A percentile compares a stretch with the other conserved stretches of the same genome.
These are phyloP conservation scores for Rhodamnia rubescens DNA, from an alignment of 345 rosid species.

Conservation along the genomic window DNA sequence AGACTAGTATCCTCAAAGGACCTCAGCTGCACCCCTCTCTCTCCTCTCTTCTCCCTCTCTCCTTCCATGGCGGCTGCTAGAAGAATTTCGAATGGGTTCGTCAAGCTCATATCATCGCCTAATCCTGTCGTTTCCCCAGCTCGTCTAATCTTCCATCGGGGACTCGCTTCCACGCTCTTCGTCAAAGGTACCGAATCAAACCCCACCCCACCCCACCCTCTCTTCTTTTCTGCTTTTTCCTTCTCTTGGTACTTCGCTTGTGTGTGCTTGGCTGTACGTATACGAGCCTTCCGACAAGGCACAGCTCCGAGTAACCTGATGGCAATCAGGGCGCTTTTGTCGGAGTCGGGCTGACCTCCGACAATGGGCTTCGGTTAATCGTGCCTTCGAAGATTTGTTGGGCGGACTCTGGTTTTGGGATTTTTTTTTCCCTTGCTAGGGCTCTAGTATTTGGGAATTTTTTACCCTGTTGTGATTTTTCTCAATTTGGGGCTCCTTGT, in stretches of 20 bases:
- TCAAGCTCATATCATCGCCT: neutral
- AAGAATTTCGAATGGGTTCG: neutral
- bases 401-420: neutral
- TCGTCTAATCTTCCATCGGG: slow-evolving; percentile 9
- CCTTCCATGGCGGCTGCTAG: slow-evolving; percentile 15
- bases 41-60: neutral
- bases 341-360: neutral
- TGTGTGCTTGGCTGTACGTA: neutral
- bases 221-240: too few species aligned
- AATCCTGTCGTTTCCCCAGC: neutral
- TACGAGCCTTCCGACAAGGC: neutral
- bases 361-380: neutral
- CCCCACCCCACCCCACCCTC: too few species aligned
- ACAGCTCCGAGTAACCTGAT: neutral
- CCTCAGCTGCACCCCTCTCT: neutral
- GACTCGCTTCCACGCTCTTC: slow-evolving; percentile 20
- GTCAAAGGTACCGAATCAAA: slow-evolving; percentile 18
- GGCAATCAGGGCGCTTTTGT: neutral
- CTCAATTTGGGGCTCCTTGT: neutral
- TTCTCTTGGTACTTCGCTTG: neutral
- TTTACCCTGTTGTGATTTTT: neutral
- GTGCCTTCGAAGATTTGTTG: neutral
- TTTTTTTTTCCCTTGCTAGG: neutral
- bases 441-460: neutral
- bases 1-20: neutral